Conservation (phyloP, 352 stramenopile species). For the Thalassiosira hispida region DNA sequence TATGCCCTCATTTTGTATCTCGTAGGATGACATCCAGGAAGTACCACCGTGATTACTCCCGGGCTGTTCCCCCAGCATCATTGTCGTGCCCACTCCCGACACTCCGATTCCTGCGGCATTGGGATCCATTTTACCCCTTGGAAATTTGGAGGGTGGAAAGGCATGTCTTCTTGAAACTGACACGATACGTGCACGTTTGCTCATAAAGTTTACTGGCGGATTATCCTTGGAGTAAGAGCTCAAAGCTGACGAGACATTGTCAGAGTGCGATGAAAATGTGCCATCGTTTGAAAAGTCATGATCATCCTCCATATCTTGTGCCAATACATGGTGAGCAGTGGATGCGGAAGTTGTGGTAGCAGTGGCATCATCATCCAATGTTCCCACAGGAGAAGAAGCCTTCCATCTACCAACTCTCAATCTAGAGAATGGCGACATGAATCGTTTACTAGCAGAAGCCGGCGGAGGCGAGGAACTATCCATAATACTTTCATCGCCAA, state of each 20-base stretch:
- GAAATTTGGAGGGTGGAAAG: slow-evolving; percentile 77
- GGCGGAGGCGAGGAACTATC: not conserved
- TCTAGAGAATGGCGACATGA: slow-evolving; percentile 1
- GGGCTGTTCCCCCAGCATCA: not conserved
- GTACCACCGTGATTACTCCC: not conserved
- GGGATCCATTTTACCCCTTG: slow-evolving; percentile 52
- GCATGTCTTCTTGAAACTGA: slow-evolving; percentile 55
- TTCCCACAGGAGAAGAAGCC: not conserved
- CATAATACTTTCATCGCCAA: too few relatives aligned
- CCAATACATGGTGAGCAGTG: not conserved
- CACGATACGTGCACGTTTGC: slow-evolving; percentile 52
- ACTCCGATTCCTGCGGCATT: not conserved
- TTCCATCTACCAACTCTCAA: not conserved
- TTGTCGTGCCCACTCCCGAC: not conserved
- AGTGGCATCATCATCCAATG: not conserved
- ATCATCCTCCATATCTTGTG: slow-evolving; percentile 31
- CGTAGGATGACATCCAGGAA: slow-evolving; percentile 37
- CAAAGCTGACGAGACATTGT: not conserved
- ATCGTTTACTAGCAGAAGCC: not conserved
- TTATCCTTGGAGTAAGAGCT: slow-evolving; percentile 26
- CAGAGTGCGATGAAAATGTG: not conserved
- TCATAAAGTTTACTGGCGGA: slow-evolving; percentile 19
- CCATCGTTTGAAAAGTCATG: not conserved
- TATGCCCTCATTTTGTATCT: slow-evolving; percentile 67
- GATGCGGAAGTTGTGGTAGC: not conserved